These are phyloP conservation scores for Cryptosporidium sp. DNA, from an alignment of 169 alveolate species.

Conservation along the genomic window DNA sequence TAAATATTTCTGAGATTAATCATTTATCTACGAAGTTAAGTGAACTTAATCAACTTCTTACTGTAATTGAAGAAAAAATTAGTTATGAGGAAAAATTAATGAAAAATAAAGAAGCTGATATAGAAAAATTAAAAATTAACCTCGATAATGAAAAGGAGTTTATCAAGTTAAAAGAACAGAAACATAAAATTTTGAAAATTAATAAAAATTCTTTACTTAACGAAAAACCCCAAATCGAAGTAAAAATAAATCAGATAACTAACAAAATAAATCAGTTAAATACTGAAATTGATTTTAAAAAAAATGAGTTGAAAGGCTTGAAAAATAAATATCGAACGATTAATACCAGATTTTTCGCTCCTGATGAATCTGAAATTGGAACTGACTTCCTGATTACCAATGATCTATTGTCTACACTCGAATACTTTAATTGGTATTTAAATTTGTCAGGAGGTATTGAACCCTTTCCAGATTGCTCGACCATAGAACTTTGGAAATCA, in stretches of 20 bases:
- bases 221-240: background rate
- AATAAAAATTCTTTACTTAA: background rate
- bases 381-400: background rate
- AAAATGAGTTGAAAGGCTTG: background rate
- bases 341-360: background rate
- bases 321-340: slow-evolving; percentile 6
- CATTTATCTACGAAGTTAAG: background rate
- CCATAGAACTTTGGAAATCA: slow-evolving; percentile 27
- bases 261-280: background rate
- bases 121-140: slow-evolving; percentile 6
- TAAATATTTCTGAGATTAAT: background rate
- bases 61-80: background rate
- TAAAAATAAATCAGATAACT: background rate
- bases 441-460: background rate
- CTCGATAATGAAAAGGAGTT: background rate
- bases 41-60: background rate
- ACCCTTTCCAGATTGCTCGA: background rate
- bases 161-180: slow-evolving; percentile 3
- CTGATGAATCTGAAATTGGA: background rate
- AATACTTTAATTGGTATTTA: slow-evolving; percentile 13
- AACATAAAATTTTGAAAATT: background rate
- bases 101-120: background rate
- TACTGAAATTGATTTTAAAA: background rate
- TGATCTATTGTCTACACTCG: background rate
- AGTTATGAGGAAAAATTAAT: background rate